Evolutionary conservation across 2,329 filamentous ascomycete species (phyloP), one percentile per base, ranked within the genome.

Genomic region (Penicillium sp.): DNA sequence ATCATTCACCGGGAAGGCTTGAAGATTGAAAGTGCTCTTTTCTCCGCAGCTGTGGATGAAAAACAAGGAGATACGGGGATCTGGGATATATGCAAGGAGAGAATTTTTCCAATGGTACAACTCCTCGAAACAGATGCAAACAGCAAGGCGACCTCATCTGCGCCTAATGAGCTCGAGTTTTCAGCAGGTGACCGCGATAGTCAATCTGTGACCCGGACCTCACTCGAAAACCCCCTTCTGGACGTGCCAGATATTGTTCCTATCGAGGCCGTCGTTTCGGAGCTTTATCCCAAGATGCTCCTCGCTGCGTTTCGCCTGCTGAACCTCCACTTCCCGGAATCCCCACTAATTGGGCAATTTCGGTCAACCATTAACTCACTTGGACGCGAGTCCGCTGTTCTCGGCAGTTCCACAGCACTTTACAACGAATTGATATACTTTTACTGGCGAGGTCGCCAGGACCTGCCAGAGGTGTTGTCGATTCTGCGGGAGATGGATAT

Each of bases 361-460:
- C 75, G 79, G 11, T 69, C 77, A 9, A 74, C 70, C 0, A 77
- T 82, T 63, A 77, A 76, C 58, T 68, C 72, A 2, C 74, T 79
- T 5, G 80, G 81, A 9, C 73, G 76, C 3, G 70, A 74, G 15
- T 79, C 77, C n/a, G 73, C 78, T 23, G 69, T 82, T n/a, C 73
- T 82, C 5, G 80, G 78, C 13, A 73, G 76, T 15, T 79, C 76
- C 7, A 73, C 73, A 1, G 71, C 70, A 1, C 74, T 83, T 23
- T 82, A 78, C 68, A 81, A 82, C 63, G 79, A 81, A 47, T 67
- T 81, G 62, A 74, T 83, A 31, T 70, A 72, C 45, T 77, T 79
- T 61, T 71, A 76, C 61, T 82, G 81, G 80, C 68, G 71, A 45
- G 74, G 75, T 5, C 77, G 77, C 55, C 75, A 74, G 7, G 77